Evolutionary conservation across 495 filamentous ascomycete species (phyloP).

Genomic region (Diplogelasinospora grovesii): DNA sequence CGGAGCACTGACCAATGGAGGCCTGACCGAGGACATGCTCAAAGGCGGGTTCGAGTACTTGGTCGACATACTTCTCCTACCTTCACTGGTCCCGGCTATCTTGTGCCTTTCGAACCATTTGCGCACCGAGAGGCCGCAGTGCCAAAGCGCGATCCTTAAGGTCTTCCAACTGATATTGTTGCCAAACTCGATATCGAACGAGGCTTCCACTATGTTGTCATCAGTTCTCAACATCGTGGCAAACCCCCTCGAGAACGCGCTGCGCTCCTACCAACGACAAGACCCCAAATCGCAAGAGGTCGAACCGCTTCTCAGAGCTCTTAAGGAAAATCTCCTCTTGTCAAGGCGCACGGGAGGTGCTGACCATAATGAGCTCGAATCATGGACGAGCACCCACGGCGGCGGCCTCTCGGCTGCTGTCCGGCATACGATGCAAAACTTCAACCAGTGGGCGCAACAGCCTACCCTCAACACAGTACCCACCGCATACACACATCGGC

Average conservation of each 20-base stretch:
- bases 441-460: constrained; percentile 67
- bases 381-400: constrained; percentile 53
- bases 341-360: constrained; percentile 59
- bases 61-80: constrained; percentile 82
- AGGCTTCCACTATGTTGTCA: constrained; percentile 72
- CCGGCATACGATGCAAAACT: constrained; percentile 56
- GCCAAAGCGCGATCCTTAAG: constrained; percentile 60
- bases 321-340: constrained; percentile 59
- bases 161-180: constrained; percentile 71
- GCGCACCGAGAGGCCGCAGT: constrained; percentile 50
- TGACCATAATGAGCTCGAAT: constrained; percentile 66
- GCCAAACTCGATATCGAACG: constrained; percentile 69
- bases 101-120: constrained; percentile 74
- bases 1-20: constrained; percentile 61
- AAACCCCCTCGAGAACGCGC: constrained; percentile 64
- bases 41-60: constrained; percentile 87
- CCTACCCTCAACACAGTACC: constrained; percentile 59
- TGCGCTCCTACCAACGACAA: constrained; percentile 64
- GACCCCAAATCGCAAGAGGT: constrained; percentile 64
- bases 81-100: constrained; percentile 75
- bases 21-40: constrained; percentile 70
- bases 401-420: constrained; percentile 59
- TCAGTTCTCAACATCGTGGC: constrained; percentile 80
- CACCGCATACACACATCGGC: constrained; percentile 72
- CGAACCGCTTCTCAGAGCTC: constrained; percentile 60